Evolutionary conservation across 805 yeast species (phyloP), one percentile per base, ranked within the genome.

Genomic region (Candida xiaguanensis): DNA sequence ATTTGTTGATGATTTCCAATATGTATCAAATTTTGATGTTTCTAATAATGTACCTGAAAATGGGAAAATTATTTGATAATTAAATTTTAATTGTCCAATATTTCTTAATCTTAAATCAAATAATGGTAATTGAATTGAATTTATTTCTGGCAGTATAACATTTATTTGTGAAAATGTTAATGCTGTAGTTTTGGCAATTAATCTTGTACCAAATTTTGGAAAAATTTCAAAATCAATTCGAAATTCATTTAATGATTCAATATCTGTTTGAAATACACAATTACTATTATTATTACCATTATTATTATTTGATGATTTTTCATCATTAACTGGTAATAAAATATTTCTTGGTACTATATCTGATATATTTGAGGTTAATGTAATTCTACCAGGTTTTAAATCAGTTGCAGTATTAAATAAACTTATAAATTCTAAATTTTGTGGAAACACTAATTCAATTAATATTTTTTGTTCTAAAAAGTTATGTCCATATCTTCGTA

Each of bases 401-500:
- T 66, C 72, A 1, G 68, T 59, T 7, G 60, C 53, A 12, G 65
- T 58, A 39, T 65, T 65, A 48, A 72, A 71, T 39, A 78, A 61
- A 28, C 63, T 66, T 35, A 79, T 67, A 29, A 76, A 70, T 67
- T 41, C 74, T 2, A 9, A 14, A 38, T 49, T 57, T 25, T 69
- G 63, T 31, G 80, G 78, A 51, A 89, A 82, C 2, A 77, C 73
- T 31, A 93, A 64, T 55, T 90, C 95, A 22, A 93, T 73, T 45
- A 89, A 79, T 4, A 87, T 87, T 58, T 87, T 88, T 56, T 85
- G 86, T 55, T 93, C 98, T 53, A 93, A 65, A 66, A 89, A 93
- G 58, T 88, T 93, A 61, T 93, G 99, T 12, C 99, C 99, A 56
- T 93, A 93, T 51, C 95, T 78, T 52, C 96, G 74, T 39, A 93